Evolutionary conservation across 2,329 filamentous ascomycete species (phyloP), one percentile per base, ranked within the genome.

Genomic region (Phyllosticta citrichinensis): DNA sequence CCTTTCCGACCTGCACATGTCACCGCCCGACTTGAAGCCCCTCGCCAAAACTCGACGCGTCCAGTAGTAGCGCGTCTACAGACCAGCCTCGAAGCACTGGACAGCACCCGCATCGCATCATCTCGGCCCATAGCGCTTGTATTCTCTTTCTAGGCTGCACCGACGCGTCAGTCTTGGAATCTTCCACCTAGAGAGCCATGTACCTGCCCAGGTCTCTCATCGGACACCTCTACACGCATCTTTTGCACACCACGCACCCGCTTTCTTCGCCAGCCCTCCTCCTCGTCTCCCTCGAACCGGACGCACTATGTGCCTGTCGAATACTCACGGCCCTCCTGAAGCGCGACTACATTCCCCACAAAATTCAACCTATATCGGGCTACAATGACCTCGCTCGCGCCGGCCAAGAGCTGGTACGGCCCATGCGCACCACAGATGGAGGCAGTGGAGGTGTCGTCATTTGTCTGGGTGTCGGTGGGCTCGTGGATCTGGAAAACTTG

Each of bases 291-390:
- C 88, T 97, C 71, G 93, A 97, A 71, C 91, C 94, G 60, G 94
- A 99, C 77, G 89, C 94, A 65, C 85, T 99, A 64, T 97, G 93
- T 75, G 94, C 92, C 64, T 96, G 91, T 73, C 91, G 92, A 64
- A 97, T 99, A 63, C 84, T 99, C 55, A 96, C 93, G 2, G 83
- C 88, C 57, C 82, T 99, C n/a, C 81, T 99, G 63, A 97, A 96
- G 76, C 88, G 93, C 80, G 94, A 99, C 79, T 97, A 96, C 72
- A 96, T 99, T 67, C 89, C 88, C 14, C 93, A 97, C 78, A 97
- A 97, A 76, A 96, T 97, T 70, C 90, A 97, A 69, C 94, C 94
- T 1, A 87, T 99, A 60, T 85, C 90, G 20, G 94, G 94, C 60
- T 97, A 97, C 84, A 87, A 85, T 65, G 94, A 97, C 73, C 83